Evolutionary conservation across 352 stramenopile species (phyloP), one percentile per base, ranked within the genome.

Genomic region (Phytopythium oedochilum): DNA sequence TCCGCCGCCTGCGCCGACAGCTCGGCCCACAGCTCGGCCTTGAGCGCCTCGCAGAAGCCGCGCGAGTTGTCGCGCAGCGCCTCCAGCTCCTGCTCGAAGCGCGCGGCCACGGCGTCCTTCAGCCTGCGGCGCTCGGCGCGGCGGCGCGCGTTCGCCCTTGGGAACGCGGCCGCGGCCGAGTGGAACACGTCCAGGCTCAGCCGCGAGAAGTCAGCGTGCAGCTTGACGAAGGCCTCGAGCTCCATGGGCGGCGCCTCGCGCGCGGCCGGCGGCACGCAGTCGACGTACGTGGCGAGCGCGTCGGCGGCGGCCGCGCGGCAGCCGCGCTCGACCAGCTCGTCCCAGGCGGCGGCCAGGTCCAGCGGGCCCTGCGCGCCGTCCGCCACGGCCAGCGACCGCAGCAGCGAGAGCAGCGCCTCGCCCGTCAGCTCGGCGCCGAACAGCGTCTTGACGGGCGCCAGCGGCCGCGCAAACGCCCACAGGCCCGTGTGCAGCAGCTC

Each of bases 111-210:
- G 14, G 83, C 64, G 28, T 35, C 44, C 36, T 89, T 84, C 5
- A 94, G 68, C 28, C 69, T 61, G 14, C 56, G 61, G 40, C 82
- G 78, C n/a, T 88, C 68, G 17, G 51, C 70, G 12, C 75, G 76
- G 23, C 70, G 58, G 3, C 66, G 75, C 2, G 68, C 53, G n/a
- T 14, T 28, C 8, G 80, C 75, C 40, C 73, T 74, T 36, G 74
- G 68, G 18, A 62, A 77, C 22, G 72, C 72, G 5, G 59, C 70
- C 0, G 69, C 54, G 5, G 75, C 70, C 10, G 59, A 64, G 60
- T 82, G 69, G 34, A 78, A 94, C 10, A 92, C 66, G 38, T 89
- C 78, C 66, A 92, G 68, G 4, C 80, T 82, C 2, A 94, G 71
- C 11, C 71, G 71, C 50, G 54, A 67, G 29, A 94, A 72, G n/a